Base-by-base conservation (phyloP, 2,329 filamentous ascomycete genomes). In the Thermomyces lanuginosus region DNA sequence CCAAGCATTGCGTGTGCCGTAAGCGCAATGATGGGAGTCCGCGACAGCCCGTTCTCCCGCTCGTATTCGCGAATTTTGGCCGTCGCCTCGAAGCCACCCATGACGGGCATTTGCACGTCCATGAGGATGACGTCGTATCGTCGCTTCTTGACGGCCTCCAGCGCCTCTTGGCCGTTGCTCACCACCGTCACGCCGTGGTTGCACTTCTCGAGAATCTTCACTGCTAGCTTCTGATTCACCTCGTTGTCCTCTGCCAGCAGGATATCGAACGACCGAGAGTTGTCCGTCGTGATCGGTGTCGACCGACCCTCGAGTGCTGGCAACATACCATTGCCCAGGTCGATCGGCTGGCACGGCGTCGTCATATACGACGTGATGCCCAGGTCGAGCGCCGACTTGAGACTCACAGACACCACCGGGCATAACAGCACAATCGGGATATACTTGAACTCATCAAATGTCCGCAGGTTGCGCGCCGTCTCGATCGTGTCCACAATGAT, bases 101-200 rank as follows among this genome's bases (percentile, higher is more conserved):
- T 95, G 44, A 95, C 79, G n/a, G 89, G 89, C 89, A 98, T 98
- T 51, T 95, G 89, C 10, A 98, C 89, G 48, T 98, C 89, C 89
- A 98, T 98, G 25, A 98, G 66, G 37, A 98, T 89, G 35, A 92
- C 81, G 51, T 98, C 89, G 50, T 91, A 98, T 48, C 81, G 77
- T 58, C 78, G 86, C 49, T 76, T 72, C 63, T 91, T 84, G 41
- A 93, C 74, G n/a, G 79, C 75, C 46, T 93, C 79, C 8, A 95
- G 73, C 1, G 89, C 89, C 47, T 95, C 86, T 37, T 84, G 68
- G 34, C 89, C 89, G 48, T 98, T 98, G 43, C 84, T 82, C 22
- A 92, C 89, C 13, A 98, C 89, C 1, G 56, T 58, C 8, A 44
- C 40, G 7, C 46, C 43, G 26, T 53, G 50, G 45, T 92, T 82